phyloP scores from a whole-genome alignment of 441 rosid genomes.

The Codiaeum variegatum region DNA sequence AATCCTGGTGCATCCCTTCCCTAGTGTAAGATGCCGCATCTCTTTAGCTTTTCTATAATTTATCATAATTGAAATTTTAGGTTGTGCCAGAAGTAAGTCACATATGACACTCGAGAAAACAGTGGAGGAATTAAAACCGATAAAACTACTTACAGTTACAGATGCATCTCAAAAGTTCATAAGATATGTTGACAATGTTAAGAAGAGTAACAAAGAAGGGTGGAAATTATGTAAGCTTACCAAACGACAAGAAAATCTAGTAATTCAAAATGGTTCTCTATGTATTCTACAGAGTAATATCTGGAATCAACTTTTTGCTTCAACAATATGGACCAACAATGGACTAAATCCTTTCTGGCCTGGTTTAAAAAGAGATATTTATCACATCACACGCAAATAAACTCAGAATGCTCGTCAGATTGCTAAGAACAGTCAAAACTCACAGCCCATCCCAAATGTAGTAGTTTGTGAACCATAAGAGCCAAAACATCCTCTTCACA shows the following conservation, averaged over 20 bases:
- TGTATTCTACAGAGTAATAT: conserved; percentile 58
- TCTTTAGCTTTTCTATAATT: background rate
- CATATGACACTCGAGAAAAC: background rate
- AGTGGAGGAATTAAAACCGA: background rate
- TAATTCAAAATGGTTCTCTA: conserved; percentile 75
- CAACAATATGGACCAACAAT: conserved; percentile 83
- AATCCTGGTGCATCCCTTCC: background rate
- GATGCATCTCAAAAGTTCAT: conserved; percentile 1
- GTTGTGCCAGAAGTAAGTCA: background rate
- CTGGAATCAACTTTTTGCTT: conserved; percentile 67
- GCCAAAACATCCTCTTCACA: conserved; percentile 82
- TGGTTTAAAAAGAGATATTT: conserved; percentile 26
- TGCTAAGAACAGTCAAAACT: conserved; percentile 29
- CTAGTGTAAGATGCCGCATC: background rate
- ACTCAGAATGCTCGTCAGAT: conserved; percentile 13
- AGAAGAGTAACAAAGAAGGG: conserved; percentile 6
- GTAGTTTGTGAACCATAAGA: conserved; percentile 74
- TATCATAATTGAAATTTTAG: conserved; percentile 1
- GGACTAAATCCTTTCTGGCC: conserved; percentile 89
- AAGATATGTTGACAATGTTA: conserved; percentile 1
- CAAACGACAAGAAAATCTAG: conserved; percentile 79
- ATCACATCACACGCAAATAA: conserved; percentile 5
- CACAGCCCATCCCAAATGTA: conserved; percentile 87
- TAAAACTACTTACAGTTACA: background rate
- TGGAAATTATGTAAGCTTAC: conserved; percentile 31